These are phyloP conservation scores for Rhododendron simsii DNA, from an alignment of 148 eudicot species.

Conservation along the genomic window DNA sequence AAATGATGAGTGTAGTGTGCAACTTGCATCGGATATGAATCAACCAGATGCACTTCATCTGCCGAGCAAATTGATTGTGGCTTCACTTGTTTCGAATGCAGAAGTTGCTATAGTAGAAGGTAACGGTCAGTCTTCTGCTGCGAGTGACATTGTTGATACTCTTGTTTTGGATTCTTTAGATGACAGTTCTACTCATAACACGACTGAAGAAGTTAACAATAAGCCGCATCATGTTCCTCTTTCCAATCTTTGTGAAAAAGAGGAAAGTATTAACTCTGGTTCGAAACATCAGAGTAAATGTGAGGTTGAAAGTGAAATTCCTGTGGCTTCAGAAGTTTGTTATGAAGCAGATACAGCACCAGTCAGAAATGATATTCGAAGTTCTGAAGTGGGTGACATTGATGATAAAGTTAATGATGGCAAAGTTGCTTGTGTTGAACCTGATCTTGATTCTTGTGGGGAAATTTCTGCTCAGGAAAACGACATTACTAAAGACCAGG, in stretches of 20 bases:
- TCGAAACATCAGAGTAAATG: neutral
- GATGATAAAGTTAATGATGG: conserved; percentile 13
- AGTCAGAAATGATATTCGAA: conserved; percentile 5
- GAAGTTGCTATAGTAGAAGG: neutral
- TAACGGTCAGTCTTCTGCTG: neutral
- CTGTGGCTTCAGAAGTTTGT: conserved; percentile 9
- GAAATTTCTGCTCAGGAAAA: conserved; percentile 13
- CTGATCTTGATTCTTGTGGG: conserved; percentile 13
- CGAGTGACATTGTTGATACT: neutral
- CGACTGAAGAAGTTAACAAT: neutral
- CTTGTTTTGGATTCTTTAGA: neutral
- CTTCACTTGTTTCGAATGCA: conserved; percentile 1
- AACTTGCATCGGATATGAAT: neutral
- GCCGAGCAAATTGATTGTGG: neutral
- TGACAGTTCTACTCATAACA: neutral
- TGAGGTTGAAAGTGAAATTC: conserved; percentile 1
- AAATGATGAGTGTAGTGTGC: neutral
- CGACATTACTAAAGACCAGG: neutral
- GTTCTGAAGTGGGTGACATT: conserved; percentile 3
- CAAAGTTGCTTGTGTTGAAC: conserved; percentile 18
- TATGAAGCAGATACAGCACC: conserved; percentile 1
- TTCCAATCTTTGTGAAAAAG: neutral
- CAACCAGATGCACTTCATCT: neutral
- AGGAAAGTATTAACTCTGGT: neutral
- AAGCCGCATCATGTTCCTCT: neutral